These are phyloP conservation scores for Hirsutella minnesotensis DNA, from an alignment of 2,329 filamentous ascomycete species.

Conservation along the genomic window DNA sequence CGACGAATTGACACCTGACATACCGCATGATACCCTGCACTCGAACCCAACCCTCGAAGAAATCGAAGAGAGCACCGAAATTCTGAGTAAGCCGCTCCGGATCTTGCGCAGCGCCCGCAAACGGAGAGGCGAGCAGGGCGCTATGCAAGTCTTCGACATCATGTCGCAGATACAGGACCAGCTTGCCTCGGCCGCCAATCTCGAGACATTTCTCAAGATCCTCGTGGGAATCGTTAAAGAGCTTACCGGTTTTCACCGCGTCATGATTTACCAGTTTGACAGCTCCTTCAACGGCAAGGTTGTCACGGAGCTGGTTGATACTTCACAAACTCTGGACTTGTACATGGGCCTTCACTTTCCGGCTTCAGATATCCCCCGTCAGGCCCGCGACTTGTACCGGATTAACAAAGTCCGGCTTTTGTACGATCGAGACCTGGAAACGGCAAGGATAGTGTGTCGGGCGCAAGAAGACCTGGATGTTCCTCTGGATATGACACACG, in stretches of 20 bases:
- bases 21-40: conserved; percentile 62
- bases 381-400: conserved; percentile 80
- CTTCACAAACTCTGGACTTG: conserved; percentile 64
- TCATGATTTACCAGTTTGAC: conserved; percentile 92
- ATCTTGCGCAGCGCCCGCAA: conserved; percentile 65
- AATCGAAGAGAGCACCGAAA: conserved; percentile 62
- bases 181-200: conserved; percentile 55
- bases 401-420: conserved; percentile 80
- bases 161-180: conserved; percentile 89
- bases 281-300: conserved; percentile 71
- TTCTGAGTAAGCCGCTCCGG: conserved; percentile 64
- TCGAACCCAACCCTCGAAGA: conserved; percentile 65
- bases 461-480: conserved; percentile 59
- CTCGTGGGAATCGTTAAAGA: conserved; percentile 81
- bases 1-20: conserved; percentile 46
- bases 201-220: conserved; percentile 68
- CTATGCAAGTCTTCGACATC: conserved; percentile 85
- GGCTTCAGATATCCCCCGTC: conserved; percentile 74
- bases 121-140: conserved; percentile 63
- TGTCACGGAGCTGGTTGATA: conserved; percentile 78
- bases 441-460: conserved; percentile 71
- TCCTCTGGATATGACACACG: conserved; percentile 73
- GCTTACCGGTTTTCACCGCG: conserved; percentile 78
- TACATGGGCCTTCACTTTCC: conserved; percentile 86
- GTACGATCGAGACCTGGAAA: conserved; percentile 73